Percentiles rank a stretch among this genome's conserved stretches.
Evolutionary conservation across 495 filamentous ascomycete species (phyloP).

Genomic region (Neurospora sp.): DNA sequence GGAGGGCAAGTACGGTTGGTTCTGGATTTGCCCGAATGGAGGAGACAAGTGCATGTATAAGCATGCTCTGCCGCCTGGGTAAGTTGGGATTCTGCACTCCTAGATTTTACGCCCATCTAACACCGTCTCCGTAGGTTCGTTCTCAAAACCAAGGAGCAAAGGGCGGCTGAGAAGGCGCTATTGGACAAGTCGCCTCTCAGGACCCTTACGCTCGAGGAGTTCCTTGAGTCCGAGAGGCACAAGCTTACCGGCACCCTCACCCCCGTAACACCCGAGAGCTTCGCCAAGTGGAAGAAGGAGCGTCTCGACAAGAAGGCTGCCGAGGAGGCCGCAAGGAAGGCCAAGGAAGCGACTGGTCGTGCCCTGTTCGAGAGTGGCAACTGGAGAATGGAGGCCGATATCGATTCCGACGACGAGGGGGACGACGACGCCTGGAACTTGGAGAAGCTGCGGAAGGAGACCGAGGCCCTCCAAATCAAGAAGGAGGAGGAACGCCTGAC

Average conservation of each 20-base stretch:
- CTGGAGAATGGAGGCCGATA: conserved; percentile 65
- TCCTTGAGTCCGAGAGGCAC: conserved; percentile 87
- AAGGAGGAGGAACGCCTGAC: conserved; percentile 52
- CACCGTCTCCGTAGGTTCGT: conserved; percentile 54
- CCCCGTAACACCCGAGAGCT: conserved; percentile 83
- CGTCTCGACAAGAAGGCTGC: conserved; percentile 91
- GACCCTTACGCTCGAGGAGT: conserved; percentile 94
- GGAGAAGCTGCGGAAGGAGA: conserved; percentile 62
- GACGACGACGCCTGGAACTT: conserved; percentile 68
- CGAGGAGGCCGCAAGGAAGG: conserved; percentile 74
- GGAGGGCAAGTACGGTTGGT: conserved; percentile 98
- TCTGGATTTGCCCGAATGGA: conserved; percentile 95
- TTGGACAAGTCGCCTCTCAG: conserved; percentile 93
- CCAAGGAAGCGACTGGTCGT: conserved; percentile 91
- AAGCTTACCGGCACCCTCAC: conserved; percentile 86
- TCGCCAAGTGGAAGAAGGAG: conserved; percentile 92
- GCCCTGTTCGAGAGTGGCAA: conserved; percentile 93
- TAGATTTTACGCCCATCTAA: conserved; percentile 17
- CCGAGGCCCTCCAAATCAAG: conserved; percentile 51
- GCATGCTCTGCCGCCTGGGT: conserved; percentile 90
- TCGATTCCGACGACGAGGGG: conserved; percentile 46
- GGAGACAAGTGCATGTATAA: conserved; percentile 98
- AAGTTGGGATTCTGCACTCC: conserved; percentile 23
- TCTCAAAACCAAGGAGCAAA: conserved; percentile 95
- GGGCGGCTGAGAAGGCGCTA: conserved; percentile 91